Conservation (phyloP, 192 early-diverging fungal species). For the Phycomyces nitens region DNA sequence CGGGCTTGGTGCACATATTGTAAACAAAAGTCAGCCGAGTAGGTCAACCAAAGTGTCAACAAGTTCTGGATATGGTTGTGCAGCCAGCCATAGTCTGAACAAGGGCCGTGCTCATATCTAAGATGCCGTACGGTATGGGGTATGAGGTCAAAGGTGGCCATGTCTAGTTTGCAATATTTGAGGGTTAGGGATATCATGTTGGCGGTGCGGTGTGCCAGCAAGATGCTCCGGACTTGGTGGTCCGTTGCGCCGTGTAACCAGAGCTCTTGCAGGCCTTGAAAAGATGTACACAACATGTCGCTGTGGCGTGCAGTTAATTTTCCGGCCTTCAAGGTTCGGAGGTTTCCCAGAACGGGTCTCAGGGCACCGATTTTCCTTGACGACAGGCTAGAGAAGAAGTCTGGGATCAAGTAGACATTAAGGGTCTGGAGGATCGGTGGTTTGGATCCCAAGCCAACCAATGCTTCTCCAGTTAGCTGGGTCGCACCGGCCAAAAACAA, state of each 20-base stretch:
- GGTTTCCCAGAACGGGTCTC: background rate
- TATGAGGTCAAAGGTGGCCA: background rate
- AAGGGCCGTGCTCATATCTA: no score
- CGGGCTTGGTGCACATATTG: no score
- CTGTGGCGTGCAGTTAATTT: background rate
- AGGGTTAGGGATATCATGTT: background rate
- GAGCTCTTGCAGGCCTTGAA: background rate
- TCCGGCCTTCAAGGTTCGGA: background rate
- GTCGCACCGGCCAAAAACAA: background rate
- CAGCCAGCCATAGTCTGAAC: no score
- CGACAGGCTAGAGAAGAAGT: background rate
- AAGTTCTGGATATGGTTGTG: no score
- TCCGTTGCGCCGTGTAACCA: background rate
- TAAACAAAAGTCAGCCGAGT: no score
- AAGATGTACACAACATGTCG: background rate
- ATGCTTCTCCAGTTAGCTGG: background rate
- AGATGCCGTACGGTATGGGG: no score
- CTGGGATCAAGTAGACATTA: background rate
- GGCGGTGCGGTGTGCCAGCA: background rate
- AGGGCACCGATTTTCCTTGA: background rate
- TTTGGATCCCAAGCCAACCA: background rate
- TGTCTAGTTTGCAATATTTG: background rate
- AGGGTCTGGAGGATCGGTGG: background rate
- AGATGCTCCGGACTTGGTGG: background rate
- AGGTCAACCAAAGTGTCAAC: no score